A percentile compares a stretch with the other conserved stretches of the same genome.
Conservation (phyloP, 2,329 filamentous ascomycete genomes). For the Colletotrichum nymphaeae region DNA sequence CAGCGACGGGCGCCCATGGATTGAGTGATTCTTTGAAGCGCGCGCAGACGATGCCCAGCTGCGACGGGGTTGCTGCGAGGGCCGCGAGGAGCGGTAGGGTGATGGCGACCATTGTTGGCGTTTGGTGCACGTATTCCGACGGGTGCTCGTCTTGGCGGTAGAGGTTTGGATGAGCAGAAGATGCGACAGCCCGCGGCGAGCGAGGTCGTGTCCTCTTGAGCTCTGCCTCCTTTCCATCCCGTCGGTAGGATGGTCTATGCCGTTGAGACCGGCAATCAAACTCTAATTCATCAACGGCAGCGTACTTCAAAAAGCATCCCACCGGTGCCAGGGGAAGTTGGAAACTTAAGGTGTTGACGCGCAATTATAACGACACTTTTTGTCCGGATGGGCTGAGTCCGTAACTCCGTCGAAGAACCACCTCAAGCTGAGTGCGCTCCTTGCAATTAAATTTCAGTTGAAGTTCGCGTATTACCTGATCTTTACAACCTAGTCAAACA, state of each 20-base stretch:
- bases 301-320: neutral
- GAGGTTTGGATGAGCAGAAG: no score
- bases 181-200: no score
- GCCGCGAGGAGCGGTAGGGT: neutral
- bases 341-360: neutral
- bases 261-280: neutral
- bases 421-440: neutral
- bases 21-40: slow-evolving; percentile 34
- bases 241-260: neutral
- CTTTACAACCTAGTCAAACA: no score
- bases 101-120: neutral
- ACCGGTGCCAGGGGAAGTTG: neutral
- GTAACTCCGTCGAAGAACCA: neutral
- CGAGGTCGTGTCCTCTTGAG: neutral
- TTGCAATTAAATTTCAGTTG: neutral
- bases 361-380: neutral
- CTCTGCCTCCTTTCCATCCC: neutral
- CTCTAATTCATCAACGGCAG: neutral
- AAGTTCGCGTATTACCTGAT: no score
- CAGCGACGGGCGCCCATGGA: slow-evolving; percentile 21
- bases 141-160: no score
- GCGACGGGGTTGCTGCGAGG: neutral
- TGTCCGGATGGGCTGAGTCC: neutral
- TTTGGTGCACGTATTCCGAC: no score
- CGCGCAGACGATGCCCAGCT: slow-evolving; percentile 30